phyloP scores from a whole-genome alignment of 352 stramenopile species.

The Phytophthora constricta region DNA sequence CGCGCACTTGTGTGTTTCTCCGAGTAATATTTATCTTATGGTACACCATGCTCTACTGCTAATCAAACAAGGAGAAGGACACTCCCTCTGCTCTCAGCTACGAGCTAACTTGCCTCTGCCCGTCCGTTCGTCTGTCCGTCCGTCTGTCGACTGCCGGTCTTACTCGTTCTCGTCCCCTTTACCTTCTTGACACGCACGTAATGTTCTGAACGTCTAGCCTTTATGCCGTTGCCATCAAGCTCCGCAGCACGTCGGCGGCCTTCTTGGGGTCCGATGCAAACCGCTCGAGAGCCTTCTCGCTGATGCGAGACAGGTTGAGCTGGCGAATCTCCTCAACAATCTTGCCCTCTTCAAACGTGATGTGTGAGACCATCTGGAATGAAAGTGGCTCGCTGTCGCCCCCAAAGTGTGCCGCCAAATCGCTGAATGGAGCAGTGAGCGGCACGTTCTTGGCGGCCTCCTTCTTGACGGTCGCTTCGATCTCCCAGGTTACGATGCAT shows the following conservation, averaged over 20 bases:
- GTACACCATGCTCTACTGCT: slow-evolving; percentile 52
- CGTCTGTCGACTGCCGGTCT: slow-evolving; percentile 27
- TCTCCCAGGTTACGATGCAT: slow-evolving; percentile 77
- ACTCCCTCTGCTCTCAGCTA: slow-evolving; percentile 33
- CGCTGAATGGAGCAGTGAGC: slow-evolving; percentile 68
- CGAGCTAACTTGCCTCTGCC: slow-evolving; percentile 37
- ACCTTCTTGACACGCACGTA: slow-evolving; percentile 17
- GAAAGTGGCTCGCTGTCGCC: slow-evolving; percentile 56
- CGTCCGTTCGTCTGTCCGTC: slow-evolving; percentile 23
- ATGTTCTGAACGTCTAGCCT: slow-evolving; percentile 6
- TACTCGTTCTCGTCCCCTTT: slow-evolving; percentile 23
- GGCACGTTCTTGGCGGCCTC: slow-evolving; percentile 62
- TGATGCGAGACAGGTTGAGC: slow-evolving; percentile 70
- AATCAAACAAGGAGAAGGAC: slow-evolving; percentile 46
- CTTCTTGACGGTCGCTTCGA: slow-evolving; percentile 63
- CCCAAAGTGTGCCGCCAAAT: slow-evolving; percentile 58
- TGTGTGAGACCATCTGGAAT: slow-evolving; percentile 78
- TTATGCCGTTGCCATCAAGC: slow-evolving; percentile 43
- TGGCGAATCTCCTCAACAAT: slow-evolving; percentile 84
- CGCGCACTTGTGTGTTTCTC: slow-evolving; percentile 24
- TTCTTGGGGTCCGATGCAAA: slow-evolving; percentile 67
- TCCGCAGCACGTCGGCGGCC: slow-evolving; percentile 59
- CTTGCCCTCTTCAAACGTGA: slow-evolving; percentile 82
- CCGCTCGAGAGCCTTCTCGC: slow-evolving; percentile 53
- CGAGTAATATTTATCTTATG: slow-evolving; percentile 48